These are phyloP conservation scores for Aspergillus egyptiacus DNA, from an alignment of 495 filamentous ascomycete species.

Conservation along the genomic window DNA sequence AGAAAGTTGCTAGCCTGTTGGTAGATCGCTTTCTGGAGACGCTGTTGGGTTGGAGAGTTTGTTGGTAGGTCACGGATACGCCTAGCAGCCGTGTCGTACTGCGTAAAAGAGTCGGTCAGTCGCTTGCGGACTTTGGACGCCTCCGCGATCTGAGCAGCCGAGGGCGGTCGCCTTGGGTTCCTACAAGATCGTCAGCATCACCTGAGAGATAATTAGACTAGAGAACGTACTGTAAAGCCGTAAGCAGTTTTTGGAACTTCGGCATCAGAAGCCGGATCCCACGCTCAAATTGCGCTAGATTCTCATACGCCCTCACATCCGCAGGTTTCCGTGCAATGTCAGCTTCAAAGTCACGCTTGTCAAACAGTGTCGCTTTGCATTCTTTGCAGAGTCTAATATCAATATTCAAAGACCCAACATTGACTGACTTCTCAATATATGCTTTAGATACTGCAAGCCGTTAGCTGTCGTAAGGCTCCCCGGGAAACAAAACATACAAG, in stretches of 20 bases:
- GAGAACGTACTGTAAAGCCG: constrained; percentile 53
- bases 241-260: constrained; percentile 75
- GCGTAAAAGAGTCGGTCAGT: constrained; percentile 81
- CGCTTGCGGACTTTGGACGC: constrained; percentile 87
- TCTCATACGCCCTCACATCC: constrained; percentile 78
- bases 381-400: constrained; percentile 89
- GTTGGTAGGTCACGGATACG: constrained; percentile 74
- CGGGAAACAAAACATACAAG: constrained; percentile 47
- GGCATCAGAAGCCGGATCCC: constrained; percentile 83
- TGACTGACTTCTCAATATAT: constrained; percentile 53
- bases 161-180: constrained; percentile 67
- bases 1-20: constrained; percentile 78
- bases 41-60: constrained; percentile 63
- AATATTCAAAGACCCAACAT: constrained; percentile 53
- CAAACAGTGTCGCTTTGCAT: constrained; percentile 80
- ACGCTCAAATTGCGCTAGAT: constrained; percentile 79
- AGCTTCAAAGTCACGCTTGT: constrained; percentile 72
- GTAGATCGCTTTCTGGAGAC: constrained; percentile 79
- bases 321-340: constrained; percentile 62
- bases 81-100: constrained; percentile 81
- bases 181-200: constrained; percentile 24
- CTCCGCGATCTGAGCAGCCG: constrained; percentile 69
- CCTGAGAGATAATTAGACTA: constrained; percentile 26
- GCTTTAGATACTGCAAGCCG: constrained; percentile 37
- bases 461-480: constrained; percentile 15